These are phyloP conservation scores for Herpetomonas tarakana DNA, from an alignment of 208 protist species.

Conservation along the genomic window DNA sequence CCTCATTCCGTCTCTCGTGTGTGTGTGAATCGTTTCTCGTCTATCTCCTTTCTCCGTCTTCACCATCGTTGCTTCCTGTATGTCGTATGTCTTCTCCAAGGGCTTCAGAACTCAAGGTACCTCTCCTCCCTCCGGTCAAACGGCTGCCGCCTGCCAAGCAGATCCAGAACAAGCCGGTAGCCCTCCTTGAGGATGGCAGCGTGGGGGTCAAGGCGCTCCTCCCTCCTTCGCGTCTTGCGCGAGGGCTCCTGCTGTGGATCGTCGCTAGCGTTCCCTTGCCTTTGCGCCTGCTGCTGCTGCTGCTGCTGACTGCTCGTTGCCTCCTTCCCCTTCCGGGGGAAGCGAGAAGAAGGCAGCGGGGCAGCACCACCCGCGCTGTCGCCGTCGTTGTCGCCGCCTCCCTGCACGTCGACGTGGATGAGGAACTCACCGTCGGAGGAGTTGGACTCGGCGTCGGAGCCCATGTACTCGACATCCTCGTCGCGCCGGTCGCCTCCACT, in stretches of 20 bases:
- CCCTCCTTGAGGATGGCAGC: slow-evolving; percentile 48
- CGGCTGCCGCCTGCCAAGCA: slow-evolving; percentile 63
- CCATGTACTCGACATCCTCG: slow-evolving; percentile 16
- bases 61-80: no score
- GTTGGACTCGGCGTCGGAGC: slow-evolving; percentile 21
- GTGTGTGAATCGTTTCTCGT: no score
- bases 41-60: no score
- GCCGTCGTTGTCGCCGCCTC: slow-evolving; percentile 12
- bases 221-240: slow-evolving; percentile 4
- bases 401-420: slow-evolving; percentile 57
- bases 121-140: slow-evolving; percentile 52
- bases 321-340: neutral
- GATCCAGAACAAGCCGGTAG: slow-evolving; percentile 42
- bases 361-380: neutral
- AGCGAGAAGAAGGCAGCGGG: neutral
- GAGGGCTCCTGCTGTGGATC: neutral
- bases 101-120: slow-evolving; percentile 79
- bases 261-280: neutral
- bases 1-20: no score
- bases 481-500: slow-evolving; percentile 8
- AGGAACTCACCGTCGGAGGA: slow-evolving; percentile 62
- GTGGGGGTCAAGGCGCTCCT: slow-evolving; percentile 24
- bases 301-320: neutral
- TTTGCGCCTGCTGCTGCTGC: slow-evolving; percentile 2
- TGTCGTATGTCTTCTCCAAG: no score